phyloP scores from a whole-genome alignment of 164 flowering plant species.

The Chloranthus sessilifolius region DNA sequence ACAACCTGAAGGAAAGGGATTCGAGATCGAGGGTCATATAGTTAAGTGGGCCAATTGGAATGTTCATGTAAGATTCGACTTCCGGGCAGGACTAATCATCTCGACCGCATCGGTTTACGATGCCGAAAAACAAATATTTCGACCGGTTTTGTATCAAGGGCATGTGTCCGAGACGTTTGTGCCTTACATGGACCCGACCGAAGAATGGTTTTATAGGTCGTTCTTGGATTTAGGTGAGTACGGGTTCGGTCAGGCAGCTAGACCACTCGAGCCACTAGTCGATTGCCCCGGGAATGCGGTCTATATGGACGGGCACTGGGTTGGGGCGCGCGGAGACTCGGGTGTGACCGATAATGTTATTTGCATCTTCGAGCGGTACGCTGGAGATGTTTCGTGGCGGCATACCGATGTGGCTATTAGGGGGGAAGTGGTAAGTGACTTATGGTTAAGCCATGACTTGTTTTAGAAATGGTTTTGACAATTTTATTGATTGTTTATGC shows the following conservation, averaged over 20 bases:
- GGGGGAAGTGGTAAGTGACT: not conserved
- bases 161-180: slow-evolving; percentile 53
- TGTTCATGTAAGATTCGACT: slow-evolving; percentile 45
- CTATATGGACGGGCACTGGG: slow-evolving; percentile 38
- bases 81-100: slow-evolving; percentile 49
- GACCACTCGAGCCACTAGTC: slow-evolving; percentile 29
- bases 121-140: slow-evolving; percentile 20
- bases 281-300: slow-evolving; percentile 53
- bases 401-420: slow-evolving; percentile 21
- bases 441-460: not conserved
- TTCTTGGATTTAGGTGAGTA: slow-evolving; percentile 60
- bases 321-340: slow-evolving; percentile 34
- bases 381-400: slow-evolving; percentile 61
- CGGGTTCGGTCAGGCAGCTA: slow-evolving; percentile 44
- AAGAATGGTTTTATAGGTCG: slow-evolving; percentile 53
- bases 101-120: slow-evolving; percentile 52
- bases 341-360: slow-evolving; percentile 21
- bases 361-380: slow-evolving; percentile 47
- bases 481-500: slow-evolving; percentile 9
- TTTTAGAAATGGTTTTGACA: not conserved
- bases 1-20: slow-evolving; percentile 36
- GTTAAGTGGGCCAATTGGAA: slow-evolving; percentile 62
- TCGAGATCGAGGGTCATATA: slow-evolving; percentile 35
- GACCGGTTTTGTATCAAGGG: slow-evolving; percentile 50
- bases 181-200: slow-evolving; percentile 64